Conservation (phyloP, 108 stramenopile species). For the Skeletonema tropicum region DNA sequence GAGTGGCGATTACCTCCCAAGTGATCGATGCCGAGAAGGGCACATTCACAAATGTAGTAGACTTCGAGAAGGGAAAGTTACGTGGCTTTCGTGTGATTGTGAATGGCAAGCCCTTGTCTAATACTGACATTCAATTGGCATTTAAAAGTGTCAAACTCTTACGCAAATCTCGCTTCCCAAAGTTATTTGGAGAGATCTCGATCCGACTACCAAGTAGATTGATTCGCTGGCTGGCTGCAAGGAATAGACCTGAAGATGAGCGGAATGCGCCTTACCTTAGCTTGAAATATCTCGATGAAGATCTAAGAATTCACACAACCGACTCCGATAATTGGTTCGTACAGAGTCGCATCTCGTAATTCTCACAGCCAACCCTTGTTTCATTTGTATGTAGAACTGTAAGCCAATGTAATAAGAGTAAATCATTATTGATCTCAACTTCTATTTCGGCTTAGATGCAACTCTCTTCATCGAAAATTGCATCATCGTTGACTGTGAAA, state of each 20-base stretch:
- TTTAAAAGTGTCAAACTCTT: constrained; percentile 42
- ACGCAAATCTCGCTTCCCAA: constrained; percentile 46
- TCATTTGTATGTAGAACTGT: background rate
- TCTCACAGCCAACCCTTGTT: background rate
- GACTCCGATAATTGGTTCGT: constrained; percentile 43
- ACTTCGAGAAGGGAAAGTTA: constrained; percentile 47
- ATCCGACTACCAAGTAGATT: constrained; percentile 40
- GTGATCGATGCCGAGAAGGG: constrained; percentile 33
- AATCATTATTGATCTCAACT: background rate
- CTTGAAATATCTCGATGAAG: constrained; percentile 44
- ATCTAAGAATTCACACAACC: constrained; percentile 39
- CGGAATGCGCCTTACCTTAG: constrained; percentile 18
- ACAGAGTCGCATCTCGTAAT: constrained; percentile 34
- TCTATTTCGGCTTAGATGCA: background rate
- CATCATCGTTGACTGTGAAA: background rate
- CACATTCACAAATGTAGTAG: constrained; percentile 44
- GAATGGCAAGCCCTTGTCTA: constrained; percentile 24
- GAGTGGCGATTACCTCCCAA: constrained; percentile 29
- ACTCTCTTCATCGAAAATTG: background rate
- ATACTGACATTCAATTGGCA: constrained; percentile 23
- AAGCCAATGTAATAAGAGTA: background rate
- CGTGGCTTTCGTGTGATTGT: constrained; percentile 47
- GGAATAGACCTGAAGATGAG: constrained; percentile 7
- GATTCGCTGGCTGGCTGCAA: constrained; percentile 27
- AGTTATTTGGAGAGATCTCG: constrained; percentile 30